Evolutionary conservation across 192 early-diverging fungal genomes (phyloP).

Genomic region (Piromyces sp.): DNA sequence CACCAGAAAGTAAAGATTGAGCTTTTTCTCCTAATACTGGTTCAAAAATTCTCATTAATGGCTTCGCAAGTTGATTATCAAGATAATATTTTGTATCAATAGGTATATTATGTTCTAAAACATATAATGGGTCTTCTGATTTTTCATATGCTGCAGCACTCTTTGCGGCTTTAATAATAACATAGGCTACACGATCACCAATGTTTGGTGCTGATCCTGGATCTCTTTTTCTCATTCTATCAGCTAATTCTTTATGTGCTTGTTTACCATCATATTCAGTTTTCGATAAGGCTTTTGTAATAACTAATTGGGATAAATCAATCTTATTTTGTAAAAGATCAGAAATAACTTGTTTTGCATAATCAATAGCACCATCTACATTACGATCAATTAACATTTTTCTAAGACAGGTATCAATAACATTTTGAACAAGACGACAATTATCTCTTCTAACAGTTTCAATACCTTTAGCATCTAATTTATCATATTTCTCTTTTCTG

Average conservation of each 20-base stretch:
- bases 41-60: constrained; percentile 84
- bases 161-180: constrained; percentile 75
- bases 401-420: constrained; percentile 77
- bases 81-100: constrained; percentile 95
- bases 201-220: constrained; percentile 82
- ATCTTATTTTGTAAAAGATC: constrained; percentile 94
- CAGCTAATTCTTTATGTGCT: constrained; percentile 88
- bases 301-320: constrained; percentile 87
- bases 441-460: constrained; percentile 96
- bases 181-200: constrained; percentile 93
- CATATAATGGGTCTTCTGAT: constrained; percentile 93
- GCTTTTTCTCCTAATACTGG: constrained; percentile 85
- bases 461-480: constrained; percentile 93
- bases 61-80: constrained; percentile 89
- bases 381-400: constrained; percentile 85
- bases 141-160: constrained; percentile 86
- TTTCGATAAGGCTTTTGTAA: constrained; percentile 88
- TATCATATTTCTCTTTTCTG: constrained; percentile 77
- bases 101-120: constrained; percentile 94
- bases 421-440: constrained; percentile 75
- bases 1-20: constrained; percentile 35
- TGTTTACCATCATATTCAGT: constrained; percentile 89
- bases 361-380: constrained; percentile 68
- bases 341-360: constrained; percentile 70
- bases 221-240: constrained; percentile 89